These are phyloP conservation scores for Trypanosoma theileri DNA, from an alignment of 208 protist genomes.

Conservation along the genomic window DNA sequence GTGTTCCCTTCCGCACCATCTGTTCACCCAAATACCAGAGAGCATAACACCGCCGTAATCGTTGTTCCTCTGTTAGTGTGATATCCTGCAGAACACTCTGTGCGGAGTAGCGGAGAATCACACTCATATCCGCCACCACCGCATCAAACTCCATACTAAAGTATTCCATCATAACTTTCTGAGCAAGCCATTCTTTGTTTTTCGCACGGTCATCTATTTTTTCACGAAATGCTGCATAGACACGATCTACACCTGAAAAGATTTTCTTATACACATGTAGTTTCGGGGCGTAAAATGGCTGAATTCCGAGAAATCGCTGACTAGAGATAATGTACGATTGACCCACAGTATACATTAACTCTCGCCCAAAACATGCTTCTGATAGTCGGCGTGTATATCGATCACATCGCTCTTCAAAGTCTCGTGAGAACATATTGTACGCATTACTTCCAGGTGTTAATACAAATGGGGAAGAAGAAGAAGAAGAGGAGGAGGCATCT, in stretches of 20 bases:
- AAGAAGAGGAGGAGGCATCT: neutral
- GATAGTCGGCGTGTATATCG: conserved; percentile 45
- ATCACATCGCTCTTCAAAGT: conserved; percentile 79
- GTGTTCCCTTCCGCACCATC: conserved; percentile 63
- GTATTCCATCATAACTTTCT: conserved; percentile 73
- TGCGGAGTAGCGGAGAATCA: conserved; percentile 57
- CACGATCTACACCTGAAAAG: conserved; percentile 57
- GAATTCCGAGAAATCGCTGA: conserved; percentile 79
- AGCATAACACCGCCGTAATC: conserved; percentile 70
- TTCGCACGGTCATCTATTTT: conserved; percentile 34
- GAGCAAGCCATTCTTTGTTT: conserved; percentile 35
- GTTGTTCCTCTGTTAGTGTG: conserved; percentile 54
- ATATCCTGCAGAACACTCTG: conserved; percentile 79
- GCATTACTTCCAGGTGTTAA: conserved; percentile 58
- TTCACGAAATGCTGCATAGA: conserved; percentile 49
- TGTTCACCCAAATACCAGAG: conserved; percentile 80
- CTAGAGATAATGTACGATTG: conserved; percentile 73
- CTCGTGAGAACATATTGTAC: conserved; percentile 73
- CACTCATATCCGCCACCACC: conserved; percentile 69
- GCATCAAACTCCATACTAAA: conserved; percentile 87
- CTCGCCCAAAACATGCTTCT: conserved; percentile 78
- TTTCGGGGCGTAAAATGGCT: conserved; percentile 83
- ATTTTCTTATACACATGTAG: conserved; percentile 62
- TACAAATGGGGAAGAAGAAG: conserved; percentile 36
- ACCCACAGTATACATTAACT: conserved; percentile 76